Evolutionary conservation across 805 yeast species (phyloP).

Genomic region (Ogataea philodendri): DNA sequence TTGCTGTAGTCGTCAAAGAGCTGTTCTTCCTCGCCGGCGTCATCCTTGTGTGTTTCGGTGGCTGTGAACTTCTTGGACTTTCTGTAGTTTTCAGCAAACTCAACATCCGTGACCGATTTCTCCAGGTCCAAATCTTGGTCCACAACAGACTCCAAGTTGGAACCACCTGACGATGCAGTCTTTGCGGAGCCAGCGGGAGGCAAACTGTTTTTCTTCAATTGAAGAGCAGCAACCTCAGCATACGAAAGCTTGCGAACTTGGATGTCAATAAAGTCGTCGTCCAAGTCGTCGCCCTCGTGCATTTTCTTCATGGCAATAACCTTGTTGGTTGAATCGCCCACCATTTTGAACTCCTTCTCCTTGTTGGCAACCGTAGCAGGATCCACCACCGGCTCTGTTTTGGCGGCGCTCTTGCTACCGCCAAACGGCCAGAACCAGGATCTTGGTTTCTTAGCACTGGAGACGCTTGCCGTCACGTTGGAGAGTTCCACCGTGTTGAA

Average conservation of each 20-base stretch:
- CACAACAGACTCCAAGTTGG: constrained; percentile 20
- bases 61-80: constrained; percentile 16
- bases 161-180: constrained; percentile 1
- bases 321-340: constrained; percentile 23
- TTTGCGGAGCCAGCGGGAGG: constrained; percentile 5
- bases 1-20: constrained; percentile 8
- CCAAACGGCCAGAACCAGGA: constrained; percentile 25
- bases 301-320: constrained; percentile 35
- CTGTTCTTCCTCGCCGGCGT: constrained; percentile 5
- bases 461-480: background rate
- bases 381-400: background rate
- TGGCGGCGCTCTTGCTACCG: constrained; percentile 1
- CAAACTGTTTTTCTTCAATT: constrained; percentile 8
- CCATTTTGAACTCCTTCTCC: constrained; percentile 9
- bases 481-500: constrained; percentile 23
- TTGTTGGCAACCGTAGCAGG: constrained; percentile 2
- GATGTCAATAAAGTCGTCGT: constrained; percentile 42
- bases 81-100: constrained; percentile 27
- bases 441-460: constrained; percentile 13
- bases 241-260: constrained; percentile 48
- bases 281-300: constrained; percentile 14
- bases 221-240: constrained; percentile 49
- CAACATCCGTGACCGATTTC: constrained; percentile 34
- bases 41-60: too few species aligned
- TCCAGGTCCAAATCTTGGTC: constrained; percentile 33